These are phyloP conservation scores for Bipolaris oryzae DNA, from an alignment of 2,329 filamentous ascomycete genomes.

Conservation along the genomic window DNA sequence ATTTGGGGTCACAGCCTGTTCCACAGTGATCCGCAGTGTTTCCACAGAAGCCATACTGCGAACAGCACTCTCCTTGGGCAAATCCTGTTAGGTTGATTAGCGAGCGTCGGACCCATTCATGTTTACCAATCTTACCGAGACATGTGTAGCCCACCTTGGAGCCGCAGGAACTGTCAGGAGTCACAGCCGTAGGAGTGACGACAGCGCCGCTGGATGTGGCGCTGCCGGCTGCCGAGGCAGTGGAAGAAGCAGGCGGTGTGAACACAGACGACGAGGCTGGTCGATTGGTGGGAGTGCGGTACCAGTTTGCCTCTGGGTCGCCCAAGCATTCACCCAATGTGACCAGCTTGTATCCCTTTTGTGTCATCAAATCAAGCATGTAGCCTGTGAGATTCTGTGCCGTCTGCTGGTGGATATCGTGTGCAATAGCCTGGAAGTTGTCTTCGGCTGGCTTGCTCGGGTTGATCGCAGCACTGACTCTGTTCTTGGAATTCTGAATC, in stretches of 20 bases:
- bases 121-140: slow-evolving; percentile 8
- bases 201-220: slow-evolving; percentile 12
- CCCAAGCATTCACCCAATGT: slow-evolving; percentile 55
- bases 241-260: slow-evolving; percentile 19
- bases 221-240: slow-evolving; percentile 13
- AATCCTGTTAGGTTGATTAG: slow-evolving; percentile 16
- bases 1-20: slow-evolving; percentile 34
- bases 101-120: not conserved
- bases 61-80: slow-evolving; percentile 48
- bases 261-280: slow-evolving; percentile 19
- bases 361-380: slow-evolving; percentile 48
- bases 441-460: slow-evolving; percentile 27
- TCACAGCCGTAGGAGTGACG: slow-evolving; percentile 10
- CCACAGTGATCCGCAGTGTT: slow-evolving; percentile 32
- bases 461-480: slow-evolving; percentile 51
- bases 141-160: slow-evolving; percentile 28
- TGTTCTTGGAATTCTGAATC: slow-evolving; percentile 45
- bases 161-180: slow-evolving; percentile 29
- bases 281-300: slow-evolving; percentile 42
- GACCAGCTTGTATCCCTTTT: slow-evolving; percentile 51
- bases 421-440: slow-evolving; percentile 60
- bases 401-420: slow-evolving; percentile 55
- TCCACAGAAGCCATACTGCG: slow-evolving; percentile 48
- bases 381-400: slow-evolving; percentile 50
- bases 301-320: slow-evolving; percentile 55